Evolutionary conservation across 106 monocot genomes (phyloP).

Genomic region (Dioscorea alata): DNA sequence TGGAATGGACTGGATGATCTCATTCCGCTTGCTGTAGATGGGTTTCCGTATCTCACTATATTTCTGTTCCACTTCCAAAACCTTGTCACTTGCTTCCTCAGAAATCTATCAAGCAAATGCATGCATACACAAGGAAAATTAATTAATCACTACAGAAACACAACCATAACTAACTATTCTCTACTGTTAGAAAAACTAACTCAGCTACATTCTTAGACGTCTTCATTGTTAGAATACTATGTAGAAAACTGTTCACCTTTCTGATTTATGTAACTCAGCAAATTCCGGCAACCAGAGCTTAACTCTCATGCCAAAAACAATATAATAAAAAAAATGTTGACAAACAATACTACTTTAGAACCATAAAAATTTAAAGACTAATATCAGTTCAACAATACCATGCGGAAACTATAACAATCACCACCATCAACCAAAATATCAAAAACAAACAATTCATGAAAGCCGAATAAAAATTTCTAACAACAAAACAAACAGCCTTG

Average conservation of each 20-base stretch:
- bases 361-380: too few species aligned
- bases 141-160: not conserved
- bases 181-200: too few species aligned
- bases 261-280: not conserved
- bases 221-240: not conserved
- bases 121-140: not conserved
- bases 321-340: not conserved
- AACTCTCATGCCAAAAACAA: not conserved
- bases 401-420: too few species aligned
- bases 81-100: constrained; percentile 68
- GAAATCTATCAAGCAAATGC: constrained; percentile 26
- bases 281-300: not conserved
- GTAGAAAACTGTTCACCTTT: not conserved
- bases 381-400: too few species aligned
- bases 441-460: too few species aligned
- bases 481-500: too few species aligned
- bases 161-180: not conserved
- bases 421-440: too few species aligned
- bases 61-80: constrained; percentile 61
- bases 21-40: constrained; percentile 36
- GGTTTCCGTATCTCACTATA: constrained; percentile 61
- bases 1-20: constrained; percentile 46
- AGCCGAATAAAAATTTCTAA: too few species aligned
- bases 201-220: not conserved
- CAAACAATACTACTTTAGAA: too few species aligned